phyloP scores from a whole-genome alignment of 1,284 basidiomycete genomes.

The Trametes hirsuta region DNA sequence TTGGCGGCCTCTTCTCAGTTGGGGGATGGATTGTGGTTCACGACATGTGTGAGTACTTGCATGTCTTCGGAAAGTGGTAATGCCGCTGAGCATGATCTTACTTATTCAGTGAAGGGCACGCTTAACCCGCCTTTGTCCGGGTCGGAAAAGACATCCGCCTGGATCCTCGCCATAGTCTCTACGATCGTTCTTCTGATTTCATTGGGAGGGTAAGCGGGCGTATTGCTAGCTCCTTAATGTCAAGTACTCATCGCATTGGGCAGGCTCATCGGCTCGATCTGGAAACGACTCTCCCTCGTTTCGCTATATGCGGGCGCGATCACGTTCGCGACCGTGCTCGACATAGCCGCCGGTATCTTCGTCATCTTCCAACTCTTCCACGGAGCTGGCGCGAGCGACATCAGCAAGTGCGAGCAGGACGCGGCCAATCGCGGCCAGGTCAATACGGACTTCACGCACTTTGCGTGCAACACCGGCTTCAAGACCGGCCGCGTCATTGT shows the following conservation, averaged over 20 bases:
- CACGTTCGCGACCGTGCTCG: slow-evolving; percentile 50
- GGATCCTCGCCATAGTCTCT: slow-evolving; percentile 50
- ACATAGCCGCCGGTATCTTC: slow-evolving; percentile 52
- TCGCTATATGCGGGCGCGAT: slow-evolving; percentile 49
- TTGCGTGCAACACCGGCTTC: slow-evolving; percentile 35
- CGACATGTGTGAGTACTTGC: slow-evolving; percentile 27
- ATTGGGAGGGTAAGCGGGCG: slow-evolving; percentile 49
- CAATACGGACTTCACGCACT: slow-evolving; percentile 33
- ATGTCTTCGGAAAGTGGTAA: neutral
- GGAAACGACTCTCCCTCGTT: slow-evolving; percentile 47
- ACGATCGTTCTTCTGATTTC: slow-evolving; percentile 50
- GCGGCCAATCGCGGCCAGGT: slow-evolving; percentile 13
- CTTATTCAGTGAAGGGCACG: slow-evolving; percentile 25
- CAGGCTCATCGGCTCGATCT: slow-evolving; percentile 53
- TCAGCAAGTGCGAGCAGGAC: slow-evolving; percentile 15
- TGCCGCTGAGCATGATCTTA: neutral
- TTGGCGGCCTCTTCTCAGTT: slow-evolving; percentile 48
- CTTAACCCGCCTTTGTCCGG: slow-evolving; percentile 24
- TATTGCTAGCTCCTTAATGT: neutral
- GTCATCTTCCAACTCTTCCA: slow-evolving; percentile 38
- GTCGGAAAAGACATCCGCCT: slow-evolving; percentile 48
- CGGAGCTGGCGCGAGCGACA: slow-evolving; percentile 24
- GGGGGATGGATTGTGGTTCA: slow-evolving; percentile 43
- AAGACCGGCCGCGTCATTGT: slow-evolving; percentile 30
- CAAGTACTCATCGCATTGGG: neutral